phyloP scores from a whole-genome alignment of 176 grass and related monocot genomes.

The Aegilops longissima region DNA sequence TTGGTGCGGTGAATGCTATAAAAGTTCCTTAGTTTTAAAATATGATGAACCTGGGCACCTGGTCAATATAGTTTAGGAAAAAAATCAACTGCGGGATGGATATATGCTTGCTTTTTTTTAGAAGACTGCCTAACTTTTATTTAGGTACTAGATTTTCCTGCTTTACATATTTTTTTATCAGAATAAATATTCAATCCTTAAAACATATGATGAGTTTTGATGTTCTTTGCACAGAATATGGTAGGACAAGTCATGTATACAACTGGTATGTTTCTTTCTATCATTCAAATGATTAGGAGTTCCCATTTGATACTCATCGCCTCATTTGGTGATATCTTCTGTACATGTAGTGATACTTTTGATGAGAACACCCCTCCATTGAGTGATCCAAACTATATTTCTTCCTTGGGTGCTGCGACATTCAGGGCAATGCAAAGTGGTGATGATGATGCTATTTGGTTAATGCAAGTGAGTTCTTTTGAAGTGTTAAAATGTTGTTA shows the following conservation, averaged over 20 bases:
- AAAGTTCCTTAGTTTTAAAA: neutral
- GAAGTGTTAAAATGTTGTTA: neutral
- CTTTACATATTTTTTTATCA: neutral
- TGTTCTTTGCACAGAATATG: slow-evolving; percentile 60
- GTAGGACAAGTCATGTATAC: slow-evolving; percentile 80
- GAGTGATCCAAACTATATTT: slow-evolving; percentile 78
- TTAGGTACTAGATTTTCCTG: neutral
- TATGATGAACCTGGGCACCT: neutral
- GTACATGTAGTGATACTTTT: slow-evolving; percentile 79
- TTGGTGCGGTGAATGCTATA: neutral
- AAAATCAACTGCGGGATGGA: neutral
- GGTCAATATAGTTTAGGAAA: neutral
- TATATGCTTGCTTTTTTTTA: neutral
- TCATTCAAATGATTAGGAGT: neutral
- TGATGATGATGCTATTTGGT: slow-evolving; percentile 77
- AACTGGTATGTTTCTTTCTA: slow-evolving; percentile 58
- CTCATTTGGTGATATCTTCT: slow-evolving; percentile 27
- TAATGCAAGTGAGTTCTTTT: slow-evolving; percentile 75
- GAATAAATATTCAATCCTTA: slow-evolving; percentile 18
- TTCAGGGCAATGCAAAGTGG: slow-evolving; percentile 85
- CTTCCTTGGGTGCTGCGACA: slow-evolving; percentile 80
- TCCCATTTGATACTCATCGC: neutral
- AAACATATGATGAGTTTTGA: slow-evolving; percentile 15
- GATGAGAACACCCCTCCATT: slow-evolving; percentile 87
- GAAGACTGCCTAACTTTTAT: neutral